Evolutionary conservation across 805 yeast species (phyloP).

Genomic region (Priceomyces castillae): DNA sequence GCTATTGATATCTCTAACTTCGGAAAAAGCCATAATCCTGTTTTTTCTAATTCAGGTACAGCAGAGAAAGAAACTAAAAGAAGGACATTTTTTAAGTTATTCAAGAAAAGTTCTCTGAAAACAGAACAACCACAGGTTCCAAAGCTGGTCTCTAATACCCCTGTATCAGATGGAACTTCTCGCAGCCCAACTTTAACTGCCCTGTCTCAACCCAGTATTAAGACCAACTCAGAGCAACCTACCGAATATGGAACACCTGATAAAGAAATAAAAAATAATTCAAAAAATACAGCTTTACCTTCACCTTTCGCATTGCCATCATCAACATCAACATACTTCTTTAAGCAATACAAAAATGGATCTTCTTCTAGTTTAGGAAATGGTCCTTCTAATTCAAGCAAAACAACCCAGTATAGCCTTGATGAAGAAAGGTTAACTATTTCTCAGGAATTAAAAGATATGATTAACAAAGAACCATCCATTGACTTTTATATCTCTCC

Average conservation of each 20-base stretch:
- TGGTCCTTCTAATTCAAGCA: neutral
- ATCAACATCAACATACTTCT: slow-evolving; percentile 39
- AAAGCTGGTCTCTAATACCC: neutral
- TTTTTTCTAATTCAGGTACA: slow-evolving; percentile 23
- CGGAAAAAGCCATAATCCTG: slow-evolving; percentile 38
- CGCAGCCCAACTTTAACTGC: neutral
- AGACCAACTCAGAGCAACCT: neutral
- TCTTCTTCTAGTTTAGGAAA: slow-evolving; percentile 7
- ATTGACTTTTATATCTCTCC: slow-evolving; percentile 38
- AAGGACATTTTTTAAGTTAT: slow-evolving; percentile 35
- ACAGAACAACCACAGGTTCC: neutral
- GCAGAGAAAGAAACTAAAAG: slow-evolving; percentile 14
- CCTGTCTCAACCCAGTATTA: neutral
- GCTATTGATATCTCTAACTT: slow-evolving; percentile 39
- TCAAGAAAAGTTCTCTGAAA: slow-evolving; percentile 24
- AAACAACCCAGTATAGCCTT: slow-evolving; percentile 2
- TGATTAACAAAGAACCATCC: slow-evolving; percentile 36
- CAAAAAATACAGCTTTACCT: slow-evolving; percentile 19
- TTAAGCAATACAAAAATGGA: slow-evolving; percentile 26
- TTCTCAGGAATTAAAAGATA: slow-evolving; percentile 35
- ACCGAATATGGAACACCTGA: neutral
- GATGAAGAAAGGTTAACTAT: slow-evolving; percentile 25
- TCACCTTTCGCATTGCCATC: slow-evolving; percentile 46
- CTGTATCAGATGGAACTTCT: slow-evolving; percentile 1
- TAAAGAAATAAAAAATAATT: neutral